Evolutionary conservation across 2,329 filamentous ascomycete genomes (phyloP), one percentile per base, ranked within the genome.

Genomic region (Fusarium sp.): DNA sequence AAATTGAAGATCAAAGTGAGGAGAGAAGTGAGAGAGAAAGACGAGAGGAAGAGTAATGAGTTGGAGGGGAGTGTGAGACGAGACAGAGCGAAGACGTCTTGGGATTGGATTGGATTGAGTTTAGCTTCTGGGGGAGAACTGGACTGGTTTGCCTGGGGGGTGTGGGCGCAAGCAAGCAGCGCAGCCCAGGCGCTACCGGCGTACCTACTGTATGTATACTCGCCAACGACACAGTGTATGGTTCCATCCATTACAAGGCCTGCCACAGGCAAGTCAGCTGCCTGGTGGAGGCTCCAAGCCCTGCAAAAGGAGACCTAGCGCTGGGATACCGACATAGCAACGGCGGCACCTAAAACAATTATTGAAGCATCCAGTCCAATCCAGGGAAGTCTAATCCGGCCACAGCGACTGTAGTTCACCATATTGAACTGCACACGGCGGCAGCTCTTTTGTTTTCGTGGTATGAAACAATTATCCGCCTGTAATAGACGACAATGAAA

Each of bases 81-180:
- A 65, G 55, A 66, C 57, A 42, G 62, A 67, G 51, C 41, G 44
- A 70, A 66, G 66, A 66, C 62, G 72, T 51, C 70, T 71, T 65
- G 53, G 70, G 72, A 74, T 74, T 73, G 67, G 71, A 66, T 69
- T 71, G 69, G 70, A 70, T 71, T 70, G 65, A 67, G 60, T 72
- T 74, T 75, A 62, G 70, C 62, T 74, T 50, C 71, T 72, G 72
- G 71, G 71, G 69, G 69, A 59, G 42, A 41, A 67, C 52, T 51
- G 23, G 23, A 23, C 23, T 23, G 23, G 57, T 57, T 18, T 28
- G 33, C 33, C 16, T 54, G 38, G 61, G 66, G 67, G 66, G 69
- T 69, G 71, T 66, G 57, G 46, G 51, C 44, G 54, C 49, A 71
- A 59, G 55, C 46, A 50, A 49, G 46, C 30, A 47, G 18, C 30